phyloP scores from a whole-genome alignment of 2,329 filamentous ascomycete species.

The Beauveria rudraprayagi region DNA sequence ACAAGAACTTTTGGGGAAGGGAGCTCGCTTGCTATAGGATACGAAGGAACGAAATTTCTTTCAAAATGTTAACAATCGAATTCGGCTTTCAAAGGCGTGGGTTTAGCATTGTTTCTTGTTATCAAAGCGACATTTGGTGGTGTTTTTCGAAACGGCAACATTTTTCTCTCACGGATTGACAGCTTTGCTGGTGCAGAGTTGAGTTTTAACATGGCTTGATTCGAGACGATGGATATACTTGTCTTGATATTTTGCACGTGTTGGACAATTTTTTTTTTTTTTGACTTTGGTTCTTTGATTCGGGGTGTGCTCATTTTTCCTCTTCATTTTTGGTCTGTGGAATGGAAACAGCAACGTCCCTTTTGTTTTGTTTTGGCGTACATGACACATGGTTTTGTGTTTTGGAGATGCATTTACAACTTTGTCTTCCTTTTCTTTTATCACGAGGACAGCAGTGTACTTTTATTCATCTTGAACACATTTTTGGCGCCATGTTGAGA shows the following conservation, averaged over 20 bases:
- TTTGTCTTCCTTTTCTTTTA: neutral
- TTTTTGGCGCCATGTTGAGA: too few species aligned
- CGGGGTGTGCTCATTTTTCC: neutral
- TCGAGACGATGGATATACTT: neutral
- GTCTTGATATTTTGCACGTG: neutral
- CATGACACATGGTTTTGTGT: neutral
- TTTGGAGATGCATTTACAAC: neutral
- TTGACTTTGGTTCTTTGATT: neutral
- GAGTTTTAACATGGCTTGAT: neutral
- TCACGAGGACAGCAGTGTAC: neutral
- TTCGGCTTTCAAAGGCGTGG: neutral
- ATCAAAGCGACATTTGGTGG: neutral
- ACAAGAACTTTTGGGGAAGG: neutral
- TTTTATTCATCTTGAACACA: constrained; percentile 1
- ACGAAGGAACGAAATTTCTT: neutral
- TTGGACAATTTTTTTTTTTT: neutral
- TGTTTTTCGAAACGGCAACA: neutral
- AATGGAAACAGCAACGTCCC: neutral
- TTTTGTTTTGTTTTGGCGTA: neutral
- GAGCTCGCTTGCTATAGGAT: neutral
- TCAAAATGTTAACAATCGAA: neutral
- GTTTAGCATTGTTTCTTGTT: neutral
- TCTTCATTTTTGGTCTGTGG: neutral
- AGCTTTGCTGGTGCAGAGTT: neutral
- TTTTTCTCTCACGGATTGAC: neutral